A percentile compares a stretch with the other conserved stretches of the same genome.
phyloP scores from a whole-genome alignment of 257 asterid genomes.

The Marsdenia floribunda region DNA sequence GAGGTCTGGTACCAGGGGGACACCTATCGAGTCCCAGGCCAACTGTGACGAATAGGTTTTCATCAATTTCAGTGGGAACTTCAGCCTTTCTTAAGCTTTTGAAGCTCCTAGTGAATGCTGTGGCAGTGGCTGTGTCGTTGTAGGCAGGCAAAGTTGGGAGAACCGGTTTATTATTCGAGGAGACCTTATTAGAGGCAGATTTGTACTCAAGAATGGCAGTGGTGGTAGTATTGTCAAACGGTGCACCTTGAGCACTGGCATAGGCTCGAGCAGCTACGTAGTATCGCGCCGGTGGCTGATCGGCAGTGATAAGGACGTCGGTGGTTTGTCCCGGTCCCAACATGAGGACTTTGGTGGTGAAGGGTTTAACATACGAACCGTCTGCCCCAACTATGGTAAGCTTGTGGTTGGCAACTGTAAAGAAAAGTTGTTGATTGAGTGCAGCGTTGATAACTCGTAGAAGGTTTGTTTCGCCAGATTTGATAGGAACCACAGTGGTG shows the following conservation, averaged over 20 bases:
- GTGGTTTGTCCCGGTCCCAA: slow-evolving; percentile 98
- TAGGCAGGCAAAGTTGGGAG: slow-evolving; percentile 60
- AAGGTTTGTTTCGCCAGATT: slow-evolving; percentile 65
- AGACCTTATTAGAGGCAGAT: slow-evolving; percentile 39
- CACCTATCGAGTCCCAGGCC: slow-evolving; percentile 79
- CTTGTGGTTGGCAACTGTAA: slow-evolving; percentile 71
- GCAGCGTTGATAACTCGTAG: slow-evolving; percentile 69
- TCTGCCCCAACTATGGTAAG: slow-evolving; percentile 90
- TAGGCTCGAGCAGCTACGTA: slow-evolving; percentile 86
- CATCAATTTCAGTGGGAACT: slow-evolving; percentile 73
- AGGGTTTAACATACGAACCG: slow-evolving; percentile 74
- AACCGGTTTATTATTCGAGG: slow-evolving; percentile 38
- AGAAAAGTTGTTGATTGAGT: slow-evolving; percentile 90
- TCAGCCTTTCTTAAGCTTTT: slow-evolving; percentile 48
- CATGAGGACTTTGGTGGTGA: slow-evolving; percentile 78
- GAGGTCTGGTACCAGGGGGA: slow-evolving; percentile 43
- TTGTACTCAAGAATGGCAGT: slow-evolving; percentile 79
- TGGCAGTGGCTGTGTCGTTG: slow-evolving; percentile 73
- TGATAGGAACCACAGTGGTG: slow-evolving; percentile 47
- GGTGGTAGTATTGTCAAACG: slow-evolving; percentile 87
- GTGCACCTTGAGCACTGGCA: slow-evolving; percentile 77
- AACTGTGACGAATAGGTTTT: slow-evolving; percentile 61
- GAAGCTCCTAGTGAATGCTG: slow-evolving; percentile 61
- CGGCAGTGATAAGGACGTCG: slow-evolving; percentile 67
- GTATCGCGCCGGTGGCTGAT: slow-evolving; percentile 65